Percentiles rank a stretch among this genome's conserved stretches.
phyloP scores from a whole-genome alignment of 805 yeast genomes.

The Kodamaea kaohsiungensis region DNA sequence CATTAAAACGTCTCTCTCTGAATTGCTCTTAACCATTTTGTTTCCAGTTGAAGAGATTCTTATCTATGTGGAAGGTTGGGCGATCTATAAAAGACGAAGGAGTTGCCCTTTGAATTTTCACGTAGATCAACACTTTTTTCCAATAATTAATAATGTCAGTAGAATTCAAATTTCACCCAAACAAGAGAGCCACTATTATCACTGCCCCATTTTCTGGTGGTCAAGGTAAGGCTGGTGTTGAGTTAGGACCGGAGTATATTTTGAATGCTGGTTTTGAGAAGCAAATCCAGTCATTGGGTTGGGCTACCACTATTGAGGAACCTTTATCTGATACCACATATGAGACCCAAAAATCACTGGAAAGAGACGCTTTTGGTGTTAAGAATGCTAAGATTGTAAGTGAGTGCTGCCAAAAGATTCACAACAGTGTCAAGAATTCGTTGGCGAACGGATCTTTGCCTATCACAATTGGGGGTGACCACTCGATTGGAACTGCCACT shows the following conservation, averaged over 20 bases:
- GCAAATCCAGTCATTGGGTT: slow-evolving; percentile 68
- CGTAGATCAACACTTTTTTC: neutral
- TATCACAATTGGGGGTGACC: slow-evolving; percentile 93
- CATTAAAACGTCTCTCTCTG: slow-evolving; percentile 7
- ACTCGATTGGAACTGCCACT: slow-evolving; percentile 93
- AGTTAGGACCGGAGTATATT: slow-evolving; percentile 85
- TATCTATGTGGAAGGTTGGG: neutral
- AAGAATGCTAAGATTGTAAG: slow-evolving; percentile 81
- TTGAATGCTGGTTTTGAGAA: slow-evolving; percentile 67
- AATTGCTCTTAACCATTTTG: slow-evolving; percentile 3
- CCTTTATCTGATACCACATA: slow-evolving; percentile 56
- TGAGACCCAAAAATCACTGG: slow-evolving; percentile 44
- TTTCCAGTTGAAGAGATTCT: neutral
- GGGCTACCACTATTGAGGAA: slow-evolving; percentile 56
- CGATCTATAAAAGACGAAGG: slow-evolving; percentile 3
- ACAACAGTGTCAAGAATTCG: slow-evolving; percentile 56
- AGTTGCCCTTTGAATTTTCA: neutral
- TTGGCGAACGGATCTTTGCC: slow-evolving; percentile 58
- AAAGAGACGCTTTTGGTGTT: slow-evolving; percentile 50
- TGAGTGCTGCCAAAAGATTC: slow-evolving; percentile 64
- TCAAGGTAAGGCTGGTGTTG: slow-evolving; percentile 92
- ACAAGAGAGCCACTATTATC: slow-evolving; percentile 64
- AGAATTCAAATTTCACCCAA: slow-evolving; percentile 54
- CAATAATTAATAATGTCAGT: slow-evolving; percentile 18
- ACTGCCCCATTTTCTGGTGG: slow-evolving; percentile 96